Evolutionary conservation across 805 yeast genomes (phyloP), one percentile per base, ranked within the genome.

Genomic region (Starmerella scarabaei): DNA sequence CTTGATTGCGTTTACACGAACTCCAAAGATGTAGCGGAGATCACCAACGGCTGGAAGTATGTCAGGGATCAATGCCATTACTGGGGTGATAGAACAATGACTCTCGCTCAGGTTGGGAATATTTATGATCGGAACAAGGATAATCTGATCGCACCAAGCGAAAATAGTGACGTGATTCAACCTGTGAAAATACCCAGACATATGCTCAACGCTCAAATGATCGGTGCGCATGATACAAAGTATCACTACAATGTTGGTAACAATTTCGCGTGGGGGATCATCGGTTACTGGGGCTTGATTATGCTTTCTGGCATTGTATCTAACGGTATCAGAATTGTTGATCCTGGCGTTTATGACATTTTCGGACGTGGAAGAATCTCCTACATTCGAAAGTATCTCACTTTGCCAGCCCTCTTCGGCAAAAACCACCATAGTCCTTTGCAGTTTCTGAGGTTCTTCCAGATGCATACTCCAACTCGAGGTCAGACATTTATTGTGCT

Each of bases 381-480:
- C 14, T 38, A 42, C 26, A 19, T 61, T 12, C 50, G 63, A 12
- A 52, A 53, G 32, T 32, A 37, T 15, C 33, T 62, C 5, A 49
- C 62, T 2, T 35, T 62, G 15, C 66, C 66, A 1, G 60, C 65
- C 4, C 39, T 55, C 2, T 35, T 52, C 14, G 53, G 55, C 16
- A 45, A 45, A 20, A 40, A 41, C 11, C 66, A 62, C 32, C 51
- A 51, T 18, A 48, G 47, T 16, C 60, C 63, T 0, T 35, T 51
- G 35, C 39, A 41, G 6, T 24, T 55, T 15, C 28, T 49, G 27
- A 20, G 36, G 1, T 35, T 38, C 12, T 28, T 53, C 24, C 17
- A 27, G 3, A 41, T 54, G 2, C 33, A 54, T 8, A 47, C 64
- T 1, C 72, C 73, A 0, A 64, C 72, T 0, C 53, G 73, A 26